Evolutionary conservation across 1,284 basidiomycete species (phyloP), one percentile per base, ranked within the genome.

Genomic region (Cryptococcus sp.): DNA sequence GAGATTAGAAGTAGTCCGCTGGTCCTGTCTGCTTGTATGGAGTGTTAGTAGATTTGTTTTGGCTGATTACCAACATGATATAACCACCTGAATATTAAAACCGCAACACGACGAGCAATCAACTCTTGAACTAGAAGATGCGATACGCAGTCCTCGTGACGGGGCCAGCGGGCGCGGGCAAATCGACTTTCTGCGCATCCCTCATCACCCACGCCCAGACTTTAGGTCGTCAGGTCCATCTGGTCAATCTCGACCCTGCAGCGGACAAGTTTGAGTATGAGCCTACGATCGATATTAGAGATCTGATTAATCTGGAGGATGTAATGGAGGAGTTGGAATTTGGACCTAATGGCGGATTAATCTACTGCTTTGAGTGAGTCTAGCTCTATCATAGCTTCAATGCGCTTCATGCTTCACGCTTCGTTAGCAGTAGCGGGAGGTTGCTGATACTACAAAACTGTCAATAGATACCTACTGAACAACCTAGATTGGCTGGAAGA

Each of bases 401-500:
- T 44, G 13, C 29, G 29, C 29, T 34, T 5, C 29, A 10, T 34
- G 5, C 38, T 50, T 15, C 26, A 8, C 17, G n/a, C 39, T 57
- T 26, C 44, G 1, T 45, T 55, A 51, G 47, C 38, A 49, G 5
- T 8, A 29, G 10, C 10, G 26, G 26, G 26, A 29, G 10, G 4
- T 4, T 29, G 26, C 26, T 29, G 26, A 29, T 10, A 29, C 4
- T 29, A 50, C 19, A 29, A 25, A 37, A 17, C 13, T 22, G 3
- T 17, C 5, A 5, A 5, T 68, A 97, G 94, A 78, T 99, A 99
- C 80, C 83, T 99, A 53, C 79, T 98, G 61, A 86, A 98, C 73
- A 97, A 99, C 72, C 89, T 98, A 79, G 96, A 99, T 77, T 99
- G 96, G 96, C 82, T 99, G n/a, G 92, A 97, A 68, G 95, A 98